phyloP scores from a whole-genome alignment of 73 alveolate genomes.

The Paramecium tetraurelia region DNA sequence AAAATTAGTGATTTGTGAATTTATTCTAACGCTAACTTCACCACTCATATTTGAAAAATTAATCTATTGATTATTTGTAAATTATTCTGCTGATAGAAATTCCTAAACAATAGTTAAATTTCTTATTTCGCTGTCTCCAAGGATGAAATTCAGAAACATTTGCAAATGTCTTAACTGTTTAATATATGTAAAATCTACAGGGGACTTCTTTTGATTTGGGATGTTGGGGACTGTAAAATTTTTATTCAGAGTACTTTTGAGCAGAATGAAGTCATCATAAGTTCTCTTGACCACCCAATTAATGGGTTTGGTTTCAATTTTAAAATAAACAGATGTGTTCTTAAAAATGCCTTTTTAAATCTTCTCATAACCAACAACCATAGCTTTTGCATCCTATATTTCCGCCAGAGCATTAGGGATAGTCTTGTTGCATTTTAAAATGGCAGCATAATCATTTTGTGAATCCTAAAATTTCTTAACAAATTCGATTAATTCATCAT shows the following conservation, averaged over 20 bases:
- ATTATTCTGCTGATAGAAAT: background rate
- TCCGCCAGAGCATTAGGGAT: background rate
- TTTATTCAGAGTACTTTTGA: background rate
- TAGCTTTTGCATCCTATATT: background rate
- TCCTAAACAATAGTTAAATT: background rate
- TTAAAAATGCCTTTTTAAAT: background rate
- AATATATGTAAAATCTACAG: background rate
- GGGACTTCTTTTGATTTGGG: background rate
- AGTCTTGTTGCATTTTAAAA: background rate
- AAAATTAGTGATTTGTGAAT: background rate
- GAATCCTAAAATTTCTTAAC: background rate
- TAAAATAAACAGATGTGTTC: background rate
- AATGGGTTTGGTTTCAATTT: slow-evolving; percentile 19
- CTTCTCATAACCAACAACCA: background rate
- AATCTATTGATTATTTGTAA: background rate
- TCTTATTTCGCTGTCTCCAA: background rate
- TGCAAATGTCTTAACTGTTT: background rate
- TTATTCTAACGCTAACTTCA: background rate
- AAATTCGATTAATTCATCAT: background rate
- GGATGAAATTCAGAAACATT: background rate
- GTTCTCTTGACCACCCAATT: slow-evolving; percentile 10
- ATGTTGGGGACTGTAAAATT: background rate
- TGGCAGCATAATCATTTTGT: background rate
- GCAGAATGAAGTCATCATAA: background rate
- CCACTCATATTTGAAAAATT: background rate